Evolutionary conservation across 805 yeast genomes (phyloP), one percentile per base, ranked within the genome.

Genomic region (Cyberlindnera xylosilytica): DNA sequence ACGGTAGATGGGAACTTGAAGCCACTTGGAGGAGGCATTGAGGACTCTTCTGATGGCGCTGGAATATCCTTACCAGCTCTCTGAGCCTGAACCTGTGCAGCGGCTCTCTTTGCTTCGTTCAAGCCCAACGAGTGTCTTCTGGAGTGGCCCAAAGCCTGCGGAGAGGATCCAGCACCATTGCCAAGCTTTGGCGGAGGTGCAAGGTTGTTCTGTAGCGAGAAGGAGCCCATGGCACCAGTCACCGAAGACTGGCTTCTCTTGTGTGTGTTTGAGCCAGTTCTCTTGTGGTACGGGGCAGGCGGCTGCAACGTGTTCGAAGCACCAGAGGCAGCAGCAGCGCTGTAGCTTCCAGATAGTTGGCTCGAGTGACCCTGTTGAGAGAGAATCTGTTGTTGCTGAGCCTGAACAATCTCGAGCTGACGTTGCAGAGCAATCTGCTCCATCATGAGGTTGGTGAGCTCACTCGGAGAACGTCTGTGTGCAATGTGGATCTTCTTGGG

Each of bases 391-490:
- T 88, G 95, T 61, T 87, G 97, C 60, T 90, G 97, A 18, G 84
- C 90, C 62, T 89, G 96, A 3, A 88, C 95, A 50, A 79, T 72
- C 56, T 93, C 97, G 68, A 90, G 73, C 61, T 91, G 97, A 55
- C 91, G 89, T 64, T 93, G 97, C 45, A 93, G 73, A 26, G 71
- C 81, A 61, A 85, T 79, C 60, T 86, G 95, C 65, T 91, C 98
- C 56, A 87, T 73, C 96, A 91, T 91, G 51, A 91, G 70, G 42
- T 84, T 85, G 3, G 98, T 91, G 61, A 93, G 72, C 62, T 93
- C 99, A 53, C 90, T 80, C n/a, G 97, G 97, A 3, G 97, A 85
- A 47, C 96, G 77, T 58, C 98, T 78, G 58, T 93, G 98, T n/a
- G 98, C 98, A 51, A 91, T 89, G 66, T 89, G 95, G 46, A 93